Evolutionary conservation across 768 basidiomycete species (phyloP).

Genomic region (Collybiopsis confluens): DNA sequence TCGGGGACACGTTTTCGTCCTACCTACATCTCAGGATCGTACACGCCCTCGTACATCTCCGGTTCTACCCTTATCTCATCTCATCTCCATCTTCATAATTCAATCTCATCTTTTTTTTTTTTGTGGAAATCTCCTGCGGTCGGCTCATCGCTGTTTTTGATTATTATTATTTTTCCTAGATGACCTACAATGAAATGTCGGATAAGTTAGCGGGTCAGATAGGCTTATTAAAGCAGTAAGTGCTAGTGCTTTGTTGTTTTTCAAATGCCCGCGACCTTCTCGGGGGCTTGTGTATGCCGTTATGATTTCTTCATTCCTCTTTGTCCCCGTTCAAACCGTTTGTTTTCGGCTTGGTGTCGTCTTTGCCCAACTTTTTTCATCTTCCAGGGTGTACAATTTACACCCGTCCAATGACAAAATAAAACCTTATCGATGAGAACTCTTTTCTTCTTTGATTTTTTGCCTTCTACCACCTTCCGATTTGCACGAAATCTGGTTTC

Average conservation of each 20-base stretch:
- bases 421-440: no score
- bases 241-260: constrained; percentile 5
- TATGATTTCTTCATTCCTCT: background rate
- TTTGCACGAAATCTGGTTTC: no score
- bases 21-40: no score
- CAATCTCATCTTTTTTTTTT: background rate
- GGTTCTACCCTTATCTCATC: constrained; percentile 4
- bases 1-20: background rate
- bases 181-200: constrained; percentile 83
- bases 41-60: background rate
- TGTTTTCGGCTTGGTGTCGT: no score
- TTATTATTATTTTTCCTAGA: constrained; percentile 39
- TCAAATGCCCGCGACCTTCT: background rate
- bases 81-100: background rate
- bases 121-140: constrained; percentile 3
- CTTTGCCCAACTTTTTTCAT: no score
- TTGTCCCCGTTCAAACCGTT: no score
- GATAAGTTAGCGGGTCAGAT: constrained; percentile 86
- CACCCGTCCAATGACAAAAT: no score
- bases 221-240: constrained; percentile 84
- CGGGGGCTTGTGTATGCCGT: background rate
- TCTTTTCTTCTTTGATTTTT: no score
- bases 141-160: background rate
- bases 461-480: no score
- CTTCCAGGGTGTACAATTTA: no score